Percentiles rank a stretch among this genome's conserved stretches.
Conservation (phyloP, 148 eudicot genomes). For the Mesembryanthemum crystallinum region DNA sequence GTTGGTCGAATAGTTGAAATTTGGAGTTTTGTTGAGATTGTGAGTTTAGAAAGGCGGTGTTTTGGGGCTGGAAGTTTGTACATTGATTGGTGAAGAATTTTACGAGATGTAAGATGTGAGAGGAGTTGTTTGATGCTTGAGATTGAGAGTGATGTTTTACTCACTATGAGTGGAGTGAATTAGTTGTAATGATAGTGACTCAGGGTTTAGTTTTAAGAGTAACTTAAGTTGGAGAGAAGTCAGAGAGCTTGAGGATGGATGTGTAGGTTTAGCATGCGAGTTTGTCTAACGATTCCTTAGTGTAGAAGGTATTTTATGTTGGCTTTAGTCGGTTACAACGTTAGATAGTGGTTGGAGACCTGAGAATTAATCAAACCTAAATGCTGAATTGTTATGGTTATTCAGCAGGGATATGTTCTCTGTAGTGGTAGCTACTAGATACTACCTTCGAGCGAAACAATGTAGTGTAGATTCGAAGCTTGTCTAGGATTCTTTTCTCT, state of each 20-base stretch:
- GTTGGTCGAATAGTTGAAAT: not conserved
- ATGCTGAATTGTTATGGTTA: not conserved
- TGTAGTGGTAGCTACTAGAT: not conserved
- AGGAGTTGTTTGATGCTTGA: not conserved
- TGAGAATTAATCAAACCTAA: not conserved
- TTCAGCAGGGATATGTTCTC: not conserved
- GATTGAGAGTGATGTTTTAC: constrained; percentile 1
- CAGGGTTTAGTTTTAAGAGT: constrained; percentile 4
- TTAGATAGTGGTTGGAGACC: not conserved
- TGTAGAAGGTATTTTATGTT: not conserved
- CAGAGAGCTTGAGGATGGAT: not conserved
- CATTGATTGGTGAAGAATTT: constrained; percentile 17
- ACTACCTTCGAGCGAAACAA: not conserved
- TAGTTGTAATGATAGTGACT: not conserved
- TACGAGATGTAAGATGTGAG: not conserved
- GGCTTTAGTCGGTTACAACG: not conserved
- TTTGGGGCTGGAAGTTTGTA: not conserved
- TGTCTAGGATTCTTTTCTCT: not conserved
- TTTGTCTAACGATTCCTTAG: not conserved
- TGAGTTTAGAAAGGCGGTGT: not conserved
- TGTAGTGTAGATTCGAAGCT: not conserved
- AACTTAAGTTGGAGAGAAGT: not conserved
- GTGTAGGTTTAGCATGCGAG: not conserved
- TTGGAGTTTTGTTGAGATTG: not conserved
- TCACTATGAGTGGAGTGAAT: not conserved